Evolutionary conservation across 345 rosid genomes (phyloP).

Genomic region (Brassica rapa): DNA sequence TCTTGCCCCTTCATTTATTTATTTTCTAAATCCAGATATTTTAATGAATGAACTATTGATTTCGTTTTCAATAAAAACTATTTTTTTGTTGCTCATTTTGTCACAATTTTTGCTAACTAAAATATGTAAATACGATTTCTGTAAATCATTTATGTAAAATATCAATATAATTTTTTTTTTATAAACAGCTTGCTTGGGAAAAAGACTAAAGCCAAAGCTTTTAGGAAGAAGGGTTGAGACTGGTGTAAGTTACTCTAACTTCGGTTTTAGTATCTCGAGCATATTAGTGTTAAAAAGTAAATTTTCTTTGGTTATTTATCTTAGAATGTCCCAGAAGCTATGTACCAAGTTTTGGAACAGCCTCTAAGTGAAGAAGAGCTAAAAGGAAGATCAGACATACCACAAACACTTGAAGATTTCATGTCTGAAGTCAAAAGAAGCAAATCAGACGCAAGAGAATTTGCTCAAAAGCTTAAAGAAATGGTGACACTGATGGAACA

Average conservation of each 20-base stretch:
- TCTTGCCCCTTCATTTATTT: neutral
- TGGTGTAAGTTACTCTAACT: conserved; percentile 51
- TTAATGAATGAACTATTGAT: neutral
- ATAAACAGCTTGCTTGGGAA: conserved; percentile 78
- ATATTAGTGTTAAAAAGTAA: conserved; percentile 1
- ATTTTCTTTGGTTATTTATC: neutral
- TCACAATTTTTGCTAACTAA: too few species aligned
- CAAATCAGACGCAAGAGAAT: conserved; percentile 66
- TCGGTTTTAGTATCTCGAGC: neutral
- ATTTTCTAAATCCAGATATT: neutral
- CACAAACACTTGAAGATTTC: conserved; percentile 82
- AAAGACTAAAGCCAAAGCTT: conserved; percentile 71
- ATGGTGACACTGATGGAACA: conserved; percentile 86
- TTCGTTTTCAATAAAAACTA: neutral
- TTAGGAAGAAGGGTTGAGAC: conserved; percentile 66
- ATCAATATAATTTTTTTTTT: too few species aligned
- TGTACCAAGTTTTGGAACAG: conserved; percentile 65
- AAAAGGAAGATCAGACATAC: conserved; percentile 68
- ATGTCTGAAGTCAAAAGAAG: conserved; percentile 60
- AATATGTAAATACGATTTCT: too few species aligned
- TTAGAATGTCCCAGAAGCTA: conserved; percentile 77
- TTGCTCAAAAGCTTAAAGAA: conserved; percentile 82
- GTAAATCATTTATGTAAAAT: neutral
- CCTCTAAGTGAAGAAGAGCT: conserved; percentile 67
- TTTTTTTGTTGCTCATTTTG: neutral